Evolutionary conservation across 2,329 filamentous ascomycete genomes (phyloP).

Genomic region (Periconia macrospinosa): DNA sequence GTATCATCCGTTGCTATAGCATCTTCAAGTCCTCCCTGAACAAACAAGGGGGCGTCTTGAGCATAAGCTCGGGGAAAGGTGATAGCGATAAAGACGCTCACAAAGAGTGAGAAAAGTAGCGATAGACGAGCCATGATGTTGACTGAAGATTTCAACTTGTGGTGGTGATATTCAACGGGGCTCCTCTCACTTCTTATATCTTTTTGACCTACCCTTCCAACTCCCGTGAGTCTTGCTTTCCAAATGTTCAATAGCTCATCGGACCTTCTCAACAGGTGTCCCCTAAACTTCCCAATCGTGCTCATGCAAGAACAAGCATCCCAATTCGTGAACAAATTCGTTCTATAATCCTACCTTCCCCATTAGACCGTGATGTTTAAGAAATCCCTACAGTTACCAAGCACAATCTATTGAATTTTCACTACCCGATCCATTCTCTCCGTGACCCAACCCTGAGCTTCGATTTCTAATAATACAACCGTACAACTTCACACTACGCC

Average conservation of each 20-base stretch:
- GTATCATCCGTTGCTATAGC: neutral
- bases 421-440: neutral
- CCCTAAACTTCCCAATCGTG: neutral
- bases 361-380: neutral
- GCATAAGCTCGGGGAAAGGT: neutral
- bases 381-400: neutral
- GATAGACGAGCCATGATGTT: neutral
- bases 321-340: neutral
- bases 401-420: neutral
- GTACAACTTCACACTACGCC: neutral
- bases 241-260: neutral
- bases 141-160: neutral
- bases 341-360: neutral
- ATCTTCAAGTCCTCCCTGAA: slow-evolving; percentile 9
- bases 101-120: neutral
- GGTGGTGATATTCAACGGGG: neutral
- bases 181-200: neutral
- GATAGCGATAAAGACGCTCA: neutral
- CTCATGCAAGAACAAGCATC: neutral
- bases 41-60: slow-evolving; percentile 7
- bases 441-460: neutral
- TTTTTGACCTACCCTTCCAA: neutral
- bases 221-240: neutral
- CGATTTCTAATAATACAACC: neutral
- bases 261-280: neutral